Conservation (phyloP, 768 basidiomycete species). For the Guyanaporus albipodus region DNA sequence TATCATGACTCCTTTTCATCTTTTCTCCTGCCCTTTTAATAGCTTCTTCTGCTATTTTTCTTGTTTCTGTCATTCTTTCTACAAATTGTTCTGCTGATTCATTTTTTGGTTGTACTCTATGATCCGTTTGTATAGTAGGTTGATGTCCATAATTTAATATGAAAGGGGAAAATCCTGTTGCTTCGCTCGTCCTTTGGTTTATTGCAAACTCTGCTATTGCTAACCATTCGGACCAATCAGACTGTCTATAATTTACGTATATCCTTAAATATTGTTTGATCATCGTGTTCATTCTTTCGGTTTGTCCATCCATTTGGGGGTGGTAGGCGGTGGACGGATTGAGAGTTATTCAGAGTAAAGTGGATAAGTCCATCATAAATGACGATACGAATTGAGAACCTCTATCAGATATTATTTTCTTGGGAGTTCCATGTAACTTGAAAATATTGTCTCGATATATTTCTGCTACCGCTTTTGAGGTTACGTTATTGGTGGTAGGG, state of each 20-base stretch:
- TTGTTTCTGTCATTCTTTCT: too few relatives aligned
- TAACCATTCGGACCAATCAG: constrained; percentile 9
- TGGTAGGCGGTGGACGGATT: not conserved
- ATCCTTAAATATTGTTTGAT: not conserved
- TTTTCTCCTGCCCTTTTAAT: too few relatives aligned
- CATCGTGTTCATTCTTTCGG: not conserved
- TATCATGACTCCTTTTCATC: too few relatives aligned
- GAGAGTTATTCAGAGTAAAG: not conserved
- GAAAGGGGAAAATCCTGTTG: constrained; percentile 21
- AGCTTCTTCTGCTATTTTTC: too few relatives aligned
- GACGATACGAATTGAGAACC: constrained; percentile 23
- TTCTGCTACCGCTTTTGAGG: constrained; percentile 33
- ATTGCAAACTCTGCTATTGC: constrained; percentile 21
- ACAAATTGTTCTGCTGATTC: too few relatives aligned
- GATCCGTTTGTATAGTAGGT: too few relatives aligned
- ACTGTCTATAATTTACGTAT: constrained; percentile 1
- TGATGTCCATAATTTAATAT: constrained; percentile 9
- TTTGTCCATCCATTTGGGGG: not conserved
- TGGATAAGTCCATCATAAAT: constrained; percentile 26
- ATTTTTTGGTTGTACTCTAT: too few relatives aligned
- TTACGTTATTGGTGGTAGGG: constrained; percentile 22
- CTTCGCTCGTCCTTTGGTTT: constrained; percentile 12
- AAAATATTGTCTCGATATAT: constrained; percentile 35
- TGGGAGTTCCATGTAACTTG: constrained; percentile 21
- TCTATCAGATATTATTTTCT: constrained; percentile 20